These are phyloP conservation scores for Fusarium sp. DNA, from an alignment of 2,329 filamentous ascomycete genomes.

Conservation along the genomic window DNA sequence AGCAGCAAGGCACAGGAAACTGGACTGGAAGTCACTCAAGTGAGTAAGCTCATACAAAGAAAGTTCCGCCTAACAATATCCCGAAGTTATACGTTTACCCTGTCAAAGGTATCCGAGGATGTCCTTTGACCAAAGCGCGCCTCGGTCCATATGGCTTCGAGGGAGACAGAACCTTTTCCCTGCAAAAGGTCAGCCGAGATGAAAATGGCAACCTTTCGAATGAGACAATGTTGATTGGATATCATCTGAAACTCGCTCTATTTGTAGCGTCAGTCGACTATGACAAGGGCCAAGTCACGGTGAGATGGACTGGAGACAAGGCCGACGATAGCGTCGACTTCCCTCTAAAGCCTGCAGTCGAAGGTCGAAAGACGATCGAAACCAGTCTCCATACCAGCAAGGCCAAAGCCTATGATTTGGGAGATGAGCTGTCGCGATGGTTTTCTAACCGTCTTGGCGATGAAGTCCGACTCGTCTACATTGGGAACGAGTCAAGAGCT, in stretches of 20 bases:
- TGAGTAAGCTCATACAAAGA: not conserved
- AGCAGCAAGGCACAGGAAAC: not conserved
- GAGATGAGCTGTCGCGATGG: constrained; percentile 32
- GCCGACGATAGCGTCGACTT: constrained; percentile 14
- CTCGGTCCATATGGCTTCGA: constrained; percentile 32
- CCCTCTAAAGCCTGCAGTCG: constrained; percentile 17
- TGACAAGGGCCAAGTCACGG: not conserved
- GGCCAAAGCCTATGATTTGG: constrained; percentile 40
- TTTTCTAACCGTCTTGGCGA: constrained; percentile 34
- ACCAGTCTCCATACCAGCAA: constrained; percentile 32
- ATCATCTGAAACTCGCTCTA: constrained; percentile 34
- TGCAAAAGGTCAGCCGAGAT: constrained; percentile 34
- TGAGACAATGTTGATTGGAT: constrained; percentile 42
- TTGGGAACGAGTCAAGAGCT: constrained; percentile 38
- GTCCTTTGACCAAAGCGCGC: constrained; percentile 13
- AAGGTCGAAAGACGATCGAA: not conserved
- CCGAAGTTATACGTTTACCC: constrained; percentile 41
- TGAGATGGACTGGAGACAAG: not conserved
- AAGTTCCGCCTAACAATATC: not conserved
- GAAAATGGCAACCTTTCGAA: not conserved
- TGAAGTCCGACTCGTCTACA: constrained; percentile 35
- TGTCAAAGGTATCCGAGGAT: constrained; percentile 38
- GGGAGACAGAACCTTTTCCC: constrained; percentile 40
- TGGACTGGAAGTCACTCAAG: constrained; percentile 35
- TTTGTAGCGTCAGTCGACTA: constrained; percentile 30